Conservation (phyloP, 2,329 filamentous ascomycete species). For the Aphanocladium album region DNA sequence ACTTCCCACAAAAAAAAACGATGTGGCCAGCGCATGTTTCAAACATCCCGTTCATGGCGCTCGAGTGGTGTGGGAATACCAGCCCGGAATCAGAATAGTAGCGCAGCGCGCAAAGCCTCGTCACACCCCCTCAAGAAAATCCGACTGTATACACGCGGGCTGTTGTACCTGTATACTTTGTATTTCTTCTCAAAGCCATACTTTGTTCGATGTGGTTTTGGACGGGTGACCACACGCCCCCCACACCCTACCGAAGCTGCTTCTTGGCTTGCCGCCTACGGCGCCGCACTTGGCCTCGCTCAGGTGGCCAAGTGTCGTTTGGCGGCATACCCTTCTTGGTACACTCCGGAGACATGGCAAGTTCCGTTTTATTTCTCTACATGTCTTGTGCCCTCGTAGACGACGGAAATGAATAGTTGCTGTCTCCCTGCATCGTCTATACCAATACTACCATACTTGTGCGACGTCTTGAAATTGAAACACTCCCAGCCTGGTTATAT, state of each 20-base stretch:
- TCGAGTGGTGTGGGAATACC: neutral
- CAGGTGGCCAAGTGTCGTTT: neutral
- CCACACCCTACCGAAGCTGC: neutral
- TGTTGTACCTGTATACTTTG: neutral
- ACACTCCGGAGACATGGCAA: neutral
- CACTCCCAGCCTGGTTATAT: neutral
- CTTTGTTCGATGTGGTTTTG: neutral
- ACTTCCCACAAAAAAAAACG: neutral
- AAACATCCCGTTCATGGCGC: neutral
- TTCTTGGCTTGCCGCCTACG: constrained; percentile 6
- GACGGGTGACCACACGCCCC: constrained; percentile 4
- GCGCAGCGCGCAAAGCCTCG: neutral
- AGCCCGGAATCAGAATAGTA: neutral
- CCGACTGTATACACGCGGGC: neutral
- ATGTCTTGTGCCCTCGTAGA: neutral
- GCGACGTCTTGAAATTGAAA: neutral
- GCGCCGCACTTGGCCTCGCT: neutral
- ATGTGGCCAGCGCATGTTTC: constrained; percentile 8
- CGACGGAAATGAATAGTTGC: neutral
- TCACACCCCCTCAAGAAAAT: neutral
- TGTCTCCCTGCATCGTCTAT: neutral
- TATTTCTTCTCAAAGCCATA: neutral
- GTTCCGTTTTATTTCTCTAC: neutral
- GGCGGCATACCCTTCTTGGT: neutral
- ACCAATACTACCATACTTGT: neutral